Evolutionary conservation across 129 eudicot genomes (phyloP).

Genomic region (Tagetes erecta): DNA sequence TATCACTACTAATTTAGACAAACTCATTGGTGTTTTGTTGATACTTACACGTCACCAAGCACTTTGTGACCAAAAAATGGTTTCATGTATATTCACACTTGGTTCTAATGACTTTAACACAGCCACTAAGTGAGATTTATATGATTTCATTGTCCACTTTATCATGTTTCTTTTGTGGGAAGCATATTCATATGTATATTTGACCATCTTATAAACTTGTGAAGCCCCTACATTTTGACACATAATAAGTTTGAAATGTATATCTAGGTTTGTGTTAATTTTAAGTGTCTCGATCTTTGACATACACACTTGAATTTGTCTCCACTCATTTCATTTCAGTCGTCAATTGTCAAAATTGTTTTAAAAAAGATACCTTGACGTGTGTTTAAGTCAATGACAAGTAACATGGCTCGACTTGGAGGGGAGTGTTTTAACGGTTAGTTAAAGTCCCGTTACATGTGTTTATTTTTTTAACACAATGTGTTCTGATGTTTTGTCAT

Average conservation of each 20-base stretch:
- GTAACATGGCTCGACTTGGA: constrained; percentile 22
- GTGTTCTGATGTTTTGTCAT: neutral
- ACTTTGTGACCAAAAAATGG: constrained; percentile 19
- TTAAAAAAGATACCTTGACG: neutral
- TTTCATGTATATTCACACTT: neutral
- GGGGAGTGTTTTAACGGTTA: neutral
- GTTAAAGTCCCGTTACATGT: neutral
- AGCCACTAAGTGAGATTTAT: constrained; percentile 1
- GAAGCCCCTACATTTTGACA: constrained; percentile 24
- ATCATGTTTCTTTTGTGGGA: constrained; percentile 22
- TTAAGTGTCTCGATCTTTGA: constrained; percentile 12
- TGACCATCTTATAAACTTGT: constrained; percentile 18
- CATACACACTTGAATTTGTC: constrained; percentile 23
- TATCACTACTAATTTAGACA: neutral
- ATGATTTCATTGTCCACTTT: constrained; percentile 22
- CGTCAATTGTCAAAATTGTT: constrained; percentile 17
- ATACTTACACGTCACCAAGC: constrained; percentile 22
- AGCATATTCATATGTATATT: constrained; percentile 25
- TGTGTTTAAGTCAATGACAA: constrained; percentile 18
- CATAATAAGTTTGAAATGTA: constrained; percentile 20
- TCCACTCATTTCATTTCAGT: neutral
- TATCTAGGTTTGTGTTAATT: constrained; percentile 4
- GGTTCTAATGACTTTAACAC: neutral
- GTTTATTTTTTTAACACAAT: neutral
- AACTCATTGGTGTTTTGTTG: constrained; percentile 20